Evolutionary conservation across 2,329 filamentous ascomycete genomes (phyloP).

Genomic region (Colletotrichum theobromicola): DNA sequence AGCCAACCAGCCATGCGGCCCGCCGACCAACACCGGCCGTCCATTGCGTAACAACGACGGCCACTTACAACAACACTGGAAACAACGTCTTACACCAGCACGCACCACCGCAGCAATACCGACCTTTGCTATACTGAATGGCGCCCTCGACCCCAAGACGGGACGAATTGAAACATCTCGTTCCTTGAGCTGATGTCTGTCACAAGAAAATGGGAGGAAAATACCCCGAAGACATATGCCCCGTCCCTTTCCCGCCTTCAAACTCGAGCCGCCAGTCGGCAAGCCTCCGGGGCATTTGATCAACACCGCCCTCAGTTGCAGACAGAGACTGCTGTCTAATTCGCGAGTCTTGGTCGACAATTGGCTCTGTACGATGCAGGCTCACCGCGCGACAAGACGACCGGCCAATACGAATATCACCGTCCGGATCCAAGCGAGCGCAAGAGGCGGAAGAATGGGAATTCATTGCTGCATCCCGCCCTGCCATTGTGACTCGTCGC

Average conservation of each 20-base stretch:
- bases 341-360: neutral
- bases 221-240: neutral
- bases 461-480: neutral
- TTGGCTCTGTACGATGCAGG: neutral
- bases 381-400: neutral
- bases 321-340: neutral
- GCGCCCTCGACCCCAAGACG: neutral
- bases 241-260: neutral
- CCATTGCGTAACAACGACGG: neutral
- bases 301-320: neutral
- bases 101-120: neutral
- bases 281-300: neutral
- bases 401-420: neutral
- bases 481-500: neutral
- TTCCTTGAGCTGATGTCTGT: conserved; percentile 14
- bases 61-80: neutral
- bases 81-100: neutral
- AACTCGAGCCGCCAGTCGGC: neutral
- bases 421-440: neutral
- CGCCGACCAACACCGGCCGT: neutral
- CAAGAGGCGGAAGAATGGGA: neutral
- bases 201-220: conserved; percentile 7
- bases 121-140: neutral
- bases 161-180: conserved; percentile 15
- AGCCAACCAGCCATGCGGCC: neutral